A percentile compares a stretch with the other conserved stretches of the same genome.
Conservation (phyloP, 2,329 filamentous ascomycete species). For the Hymenoscyphus occultus region DNA sequence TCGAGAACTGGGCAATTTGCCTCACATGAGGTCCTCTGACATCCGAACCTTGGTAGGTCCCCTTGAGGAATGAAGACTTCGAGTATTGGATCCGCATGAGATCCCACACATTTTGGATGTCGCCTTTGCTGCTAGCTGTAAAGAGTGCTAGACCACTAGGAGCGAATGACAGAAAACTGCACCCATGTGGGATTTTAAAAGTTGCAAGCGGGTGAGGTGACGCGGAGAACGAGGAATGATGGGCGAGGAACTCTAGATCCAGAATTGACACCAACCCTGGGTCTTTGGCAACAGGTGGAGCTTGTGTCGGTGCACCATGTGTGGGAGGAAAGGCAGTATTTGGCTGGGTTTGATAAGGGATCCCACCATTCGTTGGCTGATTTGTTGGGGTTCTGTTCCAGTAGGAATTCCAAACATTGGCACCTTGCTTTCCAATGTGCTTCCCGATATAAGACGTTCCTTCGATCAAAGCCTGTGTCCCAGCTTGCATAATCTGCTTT, state of each 20-base stretch:
- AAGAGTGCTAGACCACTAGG: conserved; percentile 71
- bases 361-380: conserved; percentile 43
- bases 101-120: conserved; percentile 80
- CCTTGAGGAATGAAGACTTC: conserved; percentile 58
- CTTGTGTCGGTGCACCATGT: conserved; percentile 60
- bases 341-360: conserved; percentile 33
- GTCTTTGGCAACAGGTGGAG: conserved; percentile 52
- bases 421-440: conserved; percentile 72
- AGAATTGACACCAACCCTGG: conserved; percentile 72
- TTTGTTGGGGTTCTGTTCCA: conserved; percentile 59
- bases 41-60: conserved; percentile 42
- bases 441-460: conserved; percentile 74
- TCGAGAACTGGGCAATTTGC: conserved; percentile 82
- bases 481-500: conserved; percentile 75
- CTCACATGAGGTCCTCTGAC: conserved; percentile 60
- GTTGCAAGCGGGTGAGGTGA: conserved; percentile 62
- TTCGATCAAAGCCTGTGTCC: conserved; percentile 74
- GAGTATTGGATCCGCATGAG: conserved; percentile 64
- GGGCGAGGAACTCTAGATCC: conserved; percentile 60
- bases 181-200: conserved; percentile 69
- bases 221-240: conserved; percentile 46
- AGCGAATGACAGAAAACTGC: conserved; percentile 77
- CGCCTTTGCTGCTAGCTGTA: conserved; percentile 79
- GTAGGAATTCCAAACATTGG: conserved; percentile 77
- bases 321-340: conserved; percentile 64